Percentiles rank a stretch among this genome's conserved stretches.
Conservation (phyloP, 192 early-diverging fungal genomes). For the Powellomyces hirtus region DNA sequence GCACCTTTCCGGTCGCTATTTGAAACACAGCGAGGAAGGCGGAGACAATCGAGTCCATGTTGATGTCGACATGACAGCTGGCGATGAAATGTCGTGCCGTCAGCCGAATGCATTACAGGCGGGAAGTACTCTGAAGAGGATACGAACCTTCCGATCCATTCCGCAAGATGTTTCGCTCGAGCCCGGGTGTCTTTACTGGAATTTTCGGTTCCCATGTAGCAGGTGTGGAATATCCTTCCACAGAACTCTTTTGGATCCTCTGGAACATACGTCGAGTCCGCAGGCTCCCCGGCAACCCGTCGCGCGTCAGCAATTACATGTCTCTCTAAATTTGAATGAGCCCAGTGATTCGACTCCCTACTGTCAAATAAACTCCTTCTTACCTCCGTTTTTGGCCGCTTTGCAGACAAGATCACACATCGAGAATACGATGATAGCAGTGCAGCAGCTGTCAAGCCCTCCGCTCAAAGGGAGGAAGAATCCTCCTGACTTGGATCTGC, state of each 20-base stretch:
- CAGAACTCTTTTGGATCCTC: constrained; percentile 78
- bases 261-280: constrained; percentile 68
- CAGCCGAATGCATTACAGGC: background rate
- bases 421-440: constrained; percentile 81
- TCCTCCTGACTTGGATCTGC: constrained; percentile 79
- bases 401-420: constrained; percentile 85
- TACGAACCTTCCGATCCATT: constrained; percentile 68
- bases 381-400: constrained; percentile 59
- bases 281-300: constrained; percentile 50
- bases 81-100: background rate
- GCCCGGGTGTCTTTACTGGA: constrained; percentile 81
- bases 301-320: constrained; percentile 77
- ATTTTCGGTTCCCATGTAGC: constrained; percentile 94
- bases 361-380: background rate
- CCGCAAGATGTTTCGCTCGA: constrained; percentile 78
- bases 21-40: constrained; percentile 76
- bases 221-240: constrained; percentile 82
- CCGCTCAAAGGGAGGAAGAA: constrained; percentile 96
- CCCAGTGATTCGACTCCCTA: background rate
- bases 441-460: constrained; percentile 94
- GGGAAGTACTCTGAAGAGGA: background rate
- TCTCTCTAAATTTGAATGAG: constrained; percentile 35
- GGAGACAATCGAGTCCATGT: constrained; percentile 80
- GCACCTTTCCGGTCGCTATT: constrained; percentile 69
- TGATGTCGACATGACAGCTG: constrained; percentile 87